phyloP scores from a whole-genome alignment of 2,329 filamentous ascomycete species.

The Cordyceps pruinosa region DNA sequence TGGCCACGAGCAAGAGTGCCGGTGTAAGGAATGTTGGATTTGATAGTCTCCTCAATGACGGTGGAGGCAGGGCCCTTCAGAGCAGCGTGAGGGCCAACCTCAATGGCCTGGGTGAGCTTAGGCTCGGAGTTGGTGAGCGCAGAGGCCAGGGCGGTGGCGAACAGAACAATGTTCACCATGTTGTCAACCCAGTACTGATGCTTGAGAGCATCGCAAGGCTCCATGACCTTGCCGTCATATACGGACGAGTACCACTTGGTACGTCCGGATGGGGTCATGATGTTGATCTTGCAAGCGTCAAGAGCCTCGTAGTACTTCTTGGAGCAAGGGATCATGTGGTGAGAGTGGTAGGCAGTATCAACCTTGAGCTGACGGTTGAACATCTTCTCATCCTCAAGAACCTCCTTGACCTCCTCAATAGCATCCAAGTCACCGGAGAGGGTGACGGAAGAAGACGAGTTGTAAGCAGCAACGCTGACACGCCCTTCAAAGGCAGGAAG shows the following conservation, averaged over 20 bases:
- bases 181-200: conserved; percentile 32
- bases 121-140: conserved; percentile 12
- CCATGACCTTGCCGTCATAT: conserved; percentile 14
- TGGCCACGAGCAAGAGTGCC: conserved; percentile 37
- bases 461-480: conserved; percentile 20
- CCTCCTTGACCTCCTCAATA: conserved; percentile 13
- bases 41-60: conserved; percentile 27
- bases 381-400: conserved; percentile 15
- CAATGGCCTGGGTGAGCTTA: conserved; percentile 28
- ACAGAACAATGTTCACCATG: conserved; percentile 28
- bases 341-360: conserved; percentile 17
- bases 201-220: conserved; percentile 9
- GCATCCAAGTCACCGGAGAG: conserved; percentile 18
- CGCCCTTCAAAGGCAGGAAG: conserved; percentile 17
- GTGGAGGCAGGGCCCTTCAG: conserved; percentile 33
- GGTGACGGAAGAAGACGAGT: conserved; percentile 19
- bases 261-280: conserved; percentile 9
- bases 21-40: conserved; percentile 32
- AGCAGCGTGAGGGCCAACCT: conserved; percentile 42
- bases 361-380: conserved; percentile 17
- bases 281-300: conserved; percentile 8
- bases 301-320: conserved; percentile 11
- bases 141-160: conserved; percentile 22
- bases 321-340: conserved; percentile 13
- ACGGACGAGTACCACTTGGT: conserved; percentile 16